Base-by-base conservation (phyloP, 2,329 filamentous ascomycete genomes). In the Cladorrhinum sp. region DNA sequence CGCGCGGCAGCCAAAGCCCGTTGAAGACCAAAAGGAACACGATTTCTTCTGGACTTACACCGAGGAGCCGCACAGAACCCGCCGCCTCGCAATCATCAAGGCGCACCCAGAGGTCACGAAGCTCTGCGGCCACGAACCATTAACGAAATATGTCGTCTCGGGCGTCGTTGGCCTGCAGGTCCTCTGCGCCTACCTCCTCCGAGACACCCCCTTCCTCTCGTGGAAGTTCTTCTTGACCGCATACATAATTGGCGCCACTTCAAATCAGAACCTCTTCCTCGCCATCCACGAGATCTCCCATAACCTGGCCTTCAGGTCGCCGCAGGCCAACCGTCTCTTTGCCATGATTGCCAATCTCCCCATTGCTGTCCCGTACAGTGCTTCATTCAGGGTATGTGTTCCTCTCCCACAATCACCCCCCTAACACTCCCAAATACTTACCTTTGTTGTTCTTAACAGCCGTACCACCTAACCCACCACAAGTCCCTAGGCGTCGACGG, bases 11-110 rank as follows among this genome's bases (percentile, higher is more conserved):
- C 63, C 23, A 61, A 72, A 77, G 60, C 71, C 75, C 57, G 75
- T 82, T 57, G 70, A 73, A 30, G 64, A 76, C 58, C 76, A 79
- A n/a, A 74, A 74, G 56, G 73, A 80, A 58, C 65, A 63, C 55
- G 83, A 87, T 74, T 98, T 98, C 82, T 96, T 96, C 79, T 98
- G 96, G 95, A 96, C 95, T 46, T 98, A 99, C 74, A 97, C 95
- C 9, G 95, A 99, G 75, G 95, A 99, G 77, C 95, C 95, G 64
- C 95, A 99, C 77, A 86, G 92, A 68, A 95, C 94, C 30, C 83
- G 95, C 68, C 86, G 95, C 60, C 86, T 94, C 69, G 92, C 92
- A 64, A 99, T 99, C 70, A 98, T 99, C 77, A 98, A 97, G 80
- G 93, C 94, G 59, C 94, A 99, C 74, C 95, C 95, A 52, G 94